Evolutionary conservation across 345 rosid species (phyloP).

Genomic region (Euphorbia tirucalli): DNA sequence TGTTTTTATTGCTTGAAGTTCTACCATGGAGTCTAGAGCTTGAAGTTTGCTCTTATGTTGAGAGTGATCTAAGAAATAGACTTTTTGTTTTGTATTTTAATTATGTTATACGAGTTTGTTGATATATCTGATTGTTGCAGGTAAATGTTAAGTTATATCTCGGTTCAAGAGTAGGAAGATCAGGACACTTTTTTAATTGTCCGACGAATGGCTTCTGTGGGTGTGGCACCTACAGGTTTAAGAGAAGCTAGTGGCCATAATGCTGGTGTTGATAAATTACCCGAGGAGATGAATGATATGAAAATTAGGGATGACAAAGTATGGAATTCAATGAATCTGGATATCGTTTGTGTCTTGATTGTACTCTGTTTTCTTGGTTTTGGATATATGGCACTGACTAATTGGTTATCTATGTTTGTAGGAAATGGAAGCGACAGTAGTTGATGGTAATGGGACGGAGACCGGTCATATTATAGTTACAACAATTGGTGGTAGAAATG

Average conservation of each 20-base stretch:
- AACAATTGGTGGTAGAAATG: constrained; percentile 94
- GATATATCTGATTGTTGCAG: constrained; percentile 12
- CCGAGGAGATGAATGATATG: constrained; percentile 64
- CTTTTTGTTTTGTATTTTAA: neutral
- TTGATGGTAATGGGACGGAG: constrained; percentile 89
- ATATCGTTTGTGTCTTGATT: neutral
- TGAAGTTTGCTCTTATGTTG: too few species aligned
- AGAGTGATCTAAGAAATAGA: neutral
- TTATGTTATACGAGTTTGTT: constrained; percentile 2
- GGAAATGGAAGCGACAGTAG: constrained; percentile 93
- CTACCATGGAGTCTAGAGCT: neutral
- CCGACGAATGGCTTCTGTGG: constrained; percentile 32
- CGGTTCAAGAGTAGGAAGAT: constrained; percentile 21
- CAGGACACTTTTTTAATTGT: constrained; percentile 19
- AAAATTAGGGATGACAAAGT: constrained; percentile 57
- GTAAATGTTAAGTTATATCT: constrained; percentile 27
- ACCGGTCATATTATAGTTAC: constrained; percentile 94
- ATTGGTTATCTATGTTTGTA: constrained; percentile 23
- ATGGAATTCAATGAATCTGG: neutral
- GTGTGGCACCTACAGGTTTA: constrained; percentile 28
- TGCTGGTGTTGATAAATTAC: constrained; percentile 38
- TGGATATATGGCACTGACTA: neutral
- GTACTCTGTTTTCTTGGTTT: neutral
- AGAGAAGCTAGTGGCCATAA: constrained; percentile 33
- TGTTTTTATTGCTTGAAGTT: neutral